Evolutionary conservation across 345 rosid genomes (phyloP), one percentile per base, ranked within the genome.

Genomic region (Eucalyptus grandis): DNA sequence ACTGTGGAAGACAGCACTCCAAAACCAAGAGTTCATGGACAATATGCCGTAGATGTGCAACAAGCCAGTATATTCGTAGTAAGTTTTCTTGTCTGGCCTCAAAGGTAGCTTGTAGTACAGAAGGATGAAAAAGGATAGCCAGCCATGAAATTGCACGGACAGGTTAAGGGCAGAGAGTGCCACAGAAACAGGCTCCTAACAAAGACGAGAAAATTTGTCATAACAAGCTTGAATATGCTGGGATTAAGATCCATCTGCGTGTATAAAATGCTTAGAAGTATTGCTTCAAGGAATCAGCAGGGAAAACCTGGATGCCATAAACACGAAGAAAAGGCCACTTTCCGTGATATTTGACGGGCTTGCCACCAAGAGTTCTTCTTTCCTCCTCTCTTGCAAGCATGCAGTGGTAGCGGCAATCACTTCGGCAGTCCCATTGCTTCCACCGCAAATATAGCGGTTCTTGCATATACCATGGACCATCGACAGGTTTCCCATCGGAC

Each of bases 101-200:
- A 95, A 89, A 30, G 95, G 98, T 85, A 97, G 88, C 91, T 96
- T 96, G 90, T 97, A 96, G 93, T 95, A 94, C 53, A 96, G 87
- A 37, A 95, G 98, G 94, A 96, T 94, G 94, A 96, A 94, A 89
- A 96, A 97, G 30, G 99, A 96, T 88, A 97, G 91, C 98, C 99
- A 97, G 87, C 99, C 97, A 88, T 96, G 98, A 90, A 97, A 96
- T 86, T 97, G 99, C 89, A 96, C 91, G 4, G 98, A 93, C 53
- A 97, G 98, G 88, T 95, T 96, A 56, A 97, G 95, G 11, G 97
- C 95, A 86, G 98, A 96, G 56, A 97, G 91, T 54, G 97, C 97
- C 89, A 97, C 99, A 88, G 99, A 96, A 89, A 95, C 94, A 88
- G 99, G 99, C 92, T 97, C 99, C 97, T 96, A 89, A 72, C 31